phyloP scores from a whole-genome alignment of 768 basidiomycete species.

The Trametes villosa region DNA sequence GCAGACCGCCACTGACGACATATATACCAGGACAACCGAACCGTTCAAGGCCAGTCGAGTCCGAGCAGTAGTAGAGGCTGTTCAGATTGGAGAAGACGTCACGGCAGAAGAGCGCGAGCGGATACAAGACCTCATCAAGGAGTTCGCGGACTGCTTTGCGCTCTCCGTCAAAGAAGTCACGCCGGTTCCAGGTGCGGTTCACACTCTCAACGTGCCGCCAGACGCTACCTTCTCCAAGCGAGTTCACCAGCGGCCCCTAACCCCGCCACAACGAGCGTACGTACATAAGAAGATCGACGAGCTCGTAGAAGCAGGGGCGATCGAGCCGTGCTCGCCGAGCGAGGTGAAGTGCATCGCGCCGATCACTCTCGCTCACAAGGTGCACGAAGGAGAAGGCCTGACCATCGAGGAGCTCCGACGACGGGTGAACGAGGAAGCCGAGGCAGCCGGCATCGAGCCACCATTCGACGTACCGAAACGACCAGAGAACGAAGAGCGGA shows the following conservation, averaged over 20 bases:
- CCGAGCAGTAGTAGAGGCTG: slow-evolving; percentile 17
- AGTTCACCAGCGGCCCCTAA: slow-evolving; percentile 38
- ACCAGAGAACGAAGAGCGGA: background rate
- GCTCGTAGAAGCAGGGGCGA: slow-evolving; percentile 40
- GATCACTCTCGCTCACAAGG: slow-evolving; percentile 44
- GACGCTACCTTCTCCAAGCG: slow-evolving; percentile 37
- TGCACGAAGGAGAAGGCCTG: slow-evolving; percentile 35
- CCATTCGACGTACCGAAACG: slow-evolving; percentile 31
- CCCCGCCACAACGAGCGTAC: slow-evolving; percentile 38
- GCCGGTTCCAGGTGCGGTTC: slow-evolving; percentile 36
- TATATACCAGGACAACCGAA: slow-evolving; percentile 23
- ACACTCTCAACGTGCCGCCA: slow-evolving; percentile 39
- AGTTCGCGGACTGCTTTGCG: slow-evolving; percentile 47
- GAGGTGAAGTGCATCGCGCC: slow-evolving; percentile 42
- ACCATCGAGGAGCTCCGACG: slow-evolving; percentile 40
- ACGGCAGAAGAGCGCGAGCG: slow-evolving; percentile 25
- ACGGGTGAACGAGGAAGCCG: slow-evolving; percentile 40
- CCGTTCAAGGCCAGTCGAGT: slow-evolving; percentile 30
- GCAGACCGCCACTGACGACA: background rate
- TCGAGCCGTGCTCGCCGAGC: slow-evolving; percentile 32
- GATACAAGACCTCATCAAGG: slow-evolving; percentile 29
- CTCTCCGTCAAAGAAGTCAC: slow-evolving; percentile 44
- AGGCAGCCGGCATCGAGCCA: slow-evolving; percentile 28
- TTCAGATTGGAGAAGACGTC: slow-evolving; percentile 38
- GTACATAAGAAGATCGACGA: slow-evolving; percentile 38